Conservation (phyloP, 768 basidiomycete genomes). For the Phlebiopsis flavidoalba region DNA sequence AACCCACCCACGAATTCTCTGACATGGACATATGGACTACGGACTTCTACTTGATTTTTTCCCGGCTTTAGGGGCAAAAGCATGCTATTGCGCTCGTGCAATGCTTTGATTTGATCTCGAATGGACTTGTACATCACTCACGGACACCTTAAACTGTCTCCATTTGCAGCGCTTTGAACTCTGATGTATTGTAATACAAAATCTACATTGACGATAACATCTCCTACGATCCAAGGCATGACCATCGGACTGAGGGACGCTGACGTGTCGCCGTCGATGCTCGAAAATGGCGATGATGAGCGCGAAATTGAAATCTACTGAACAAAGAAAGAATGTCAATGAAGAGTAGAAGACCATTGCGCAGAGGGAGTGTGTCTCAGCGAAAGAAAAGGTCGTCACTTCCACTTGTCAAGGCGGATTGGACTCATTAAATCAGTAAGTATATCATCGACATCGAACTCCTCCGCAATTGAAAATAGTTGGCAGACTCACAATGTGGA, state of each 20-base stretch:
- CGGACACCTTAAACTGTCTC: not conserved
- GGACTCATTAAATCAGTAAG: conserved; percentile 29
- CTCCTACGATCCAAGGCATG: no score
- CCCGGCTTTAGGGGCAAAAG: not conserved
- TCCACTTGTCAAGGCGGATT: conserved; percentile 21
- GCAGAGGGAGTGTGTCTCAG: conserved; percentile 17
- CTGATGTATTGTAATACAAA: not conserved
- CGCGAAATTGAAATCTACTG: no score
- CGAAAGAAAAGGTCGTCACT: conserved; percentile 20
- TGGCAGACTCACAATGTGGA: not conserved
- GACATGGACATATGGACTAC: conserved; percentile 6
- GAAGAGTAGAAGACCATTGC: not conserved
- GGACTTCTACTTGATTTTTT: not conserved
- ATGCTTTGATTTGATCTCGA: not conserved
- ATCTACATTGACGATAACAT: not conserved
- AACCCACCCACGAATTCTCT: not conserved
- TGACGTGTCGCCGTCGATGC: no score
- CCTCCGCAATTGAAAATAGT: no score
- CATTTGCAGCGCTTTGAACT: not conserved
- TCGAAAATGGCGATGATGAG: no score
- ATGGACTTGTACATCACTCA: not conserved
- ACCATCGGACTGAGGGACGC: no score
- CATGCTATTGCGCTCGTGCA: not conserved
- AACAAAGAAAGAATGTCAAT: not conserved
- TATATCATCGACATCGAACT: conserved; percentile 20